phyloP scores from a whole-genome alignment of 2,329 filamentous ascomycete species.

The Colletotrichum sp. region DNA sequence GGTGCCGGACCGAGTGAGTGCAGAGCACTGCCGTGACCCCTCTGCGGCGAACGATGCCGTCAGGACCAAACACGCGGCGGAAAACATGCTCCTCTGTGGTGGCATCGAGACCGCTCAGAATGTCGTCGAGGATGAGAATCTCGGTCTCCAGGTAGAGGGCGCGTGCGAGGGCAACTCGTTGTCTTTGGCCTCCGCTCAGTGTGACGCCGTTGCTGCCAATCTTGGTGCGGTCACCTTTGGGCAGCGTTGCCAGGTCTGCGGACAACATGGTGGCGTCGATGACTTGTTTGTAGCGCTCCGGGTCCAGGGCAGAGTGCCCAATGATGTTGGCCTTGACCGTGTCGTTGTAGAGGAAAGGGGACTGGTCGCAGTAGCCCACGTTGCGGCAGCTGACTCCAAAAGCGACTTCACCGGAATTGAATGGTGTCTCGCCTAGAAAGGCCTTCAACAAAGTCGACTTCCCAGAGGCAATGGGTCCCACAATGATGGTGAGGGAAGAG shows the following conservation, averaged over 20 bases:
- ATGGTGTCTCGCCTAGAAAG: conserved; percentile 32
- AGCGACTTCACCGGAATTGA: conserved; percentile 21
- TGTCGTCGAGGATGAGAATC: conserved; percentile 38
- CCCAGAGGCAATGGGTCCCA: conserved; percentile 43
- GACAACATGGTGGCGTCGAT: conserved; percentile 37
- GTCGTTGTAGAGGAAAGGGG: conserved; percentile 35
- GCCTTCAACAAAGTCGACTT: conserved; percentile 45
- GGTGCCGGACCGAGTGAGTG: conserved; percentile 42
- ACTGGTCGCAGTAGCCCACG: conserved; percentile 37
- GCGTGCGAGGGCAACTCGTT: conserved; percentile 30
- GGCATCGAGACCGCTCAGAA: conserved; percentile 39
- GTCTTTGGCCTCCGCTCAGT: conserved; percentile 44
- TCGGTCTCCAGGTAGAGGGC: conserved; percentile 33
- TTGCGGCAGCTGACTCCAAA: conserved; percentile 2
- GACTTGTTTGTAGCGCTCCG: conserved; percentile 36
- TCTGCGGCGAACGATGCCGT: conserved; percentile 28
- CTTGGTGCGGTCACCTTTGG: conserved; percentile 39
- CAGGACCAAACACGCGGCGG: conserved; percentile 29
- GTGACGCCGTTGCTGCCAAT: conserved; percentile 47
- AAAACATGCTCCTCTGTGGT: conserved; percentile 37
- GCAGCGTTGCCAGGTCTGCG: conserved; percentile 34
- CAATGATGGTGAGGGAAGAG: conserved; percentile 37
- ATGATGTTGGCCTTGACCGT: conserved; percentile 43
- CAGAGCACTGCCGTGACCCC: conserved; percentile 36
- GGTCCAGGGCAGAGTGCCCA: conserved; percentile 34